These are phyloP conservation scores for Cymbopogon citratus DNA, from an alignment of 176 grass and related monocot species.

Conservation along the genomic window DNA sequence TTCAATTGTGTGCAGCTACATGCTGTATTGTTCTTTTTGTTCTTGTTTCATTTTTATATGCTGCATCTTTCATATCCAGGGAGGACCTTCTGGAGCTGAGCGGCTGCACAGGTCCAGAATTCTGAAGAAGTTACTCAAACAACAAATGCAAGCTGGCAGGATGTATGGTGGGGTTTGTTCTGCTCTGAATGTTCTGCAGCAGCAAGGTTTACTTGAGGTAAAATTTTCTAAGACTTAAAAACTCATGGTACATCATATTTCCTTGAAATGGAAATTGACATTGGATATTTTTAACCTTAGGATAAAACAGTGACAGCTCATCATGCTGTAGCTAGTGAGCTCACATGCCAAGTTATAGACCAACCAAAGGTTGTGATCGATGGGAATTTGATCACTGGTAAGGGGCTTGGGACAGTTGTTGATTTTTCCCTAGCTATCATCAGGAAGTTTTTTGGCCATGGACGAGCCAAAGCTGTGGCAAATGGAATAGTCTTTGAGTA, in stretches of 20 bases:
- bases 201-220: slow-evolving; percentile 84
- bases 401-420: slow-evolving; percentile 54
- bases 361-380: slow-evolving; percentile 67
- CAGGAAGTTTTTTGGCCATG: slow-evolving; percentile 68
- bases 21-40: neutral
- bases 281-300: slow-evolving; percentile 31
- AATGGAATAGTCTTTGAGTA: slow-evolving; percentile 93
- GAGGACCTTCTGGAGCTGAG: slow-evolving; percentile 57
- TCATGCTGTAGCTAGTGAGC: slow-evolving; percentile 41
- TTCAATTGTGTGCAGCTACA: neutral
- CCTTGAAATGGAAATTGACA: slow-evolving; percentile 20
- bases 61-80: slow-evolving; percentile 36
- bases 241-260: slow-evolving; percentile 7
- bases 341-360: slow-evolving; percentile 49
- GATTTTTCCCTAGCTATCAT: slow-evolving; percentile 73
- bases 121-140: slow-evolving; percentile 68
- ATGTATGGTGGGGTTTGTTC: slow-evolving; percentile 76
- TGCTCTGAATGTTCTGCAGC: slow-evolving; percentile 58
- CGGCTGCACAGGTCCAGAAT: slow-evolving; percentile 56
- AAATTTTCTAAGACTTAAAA: slow-evolving; percentile 24
- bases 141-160: slow-evolving; percentile 58
- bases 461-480: slow-evolving; percentile 67
- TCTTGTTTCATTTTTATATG: neutral
- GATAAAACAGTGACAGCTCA: slow-evolving; percentile 60
- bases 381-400: slow-evolving; percentile 78